Percentiles rank a stretch among this genome's conserved stretches.
phyloP scores from a whole-genome alignment of 1,139 yeast genomes.

The Sugiyamaella xylanicola region DNA sequence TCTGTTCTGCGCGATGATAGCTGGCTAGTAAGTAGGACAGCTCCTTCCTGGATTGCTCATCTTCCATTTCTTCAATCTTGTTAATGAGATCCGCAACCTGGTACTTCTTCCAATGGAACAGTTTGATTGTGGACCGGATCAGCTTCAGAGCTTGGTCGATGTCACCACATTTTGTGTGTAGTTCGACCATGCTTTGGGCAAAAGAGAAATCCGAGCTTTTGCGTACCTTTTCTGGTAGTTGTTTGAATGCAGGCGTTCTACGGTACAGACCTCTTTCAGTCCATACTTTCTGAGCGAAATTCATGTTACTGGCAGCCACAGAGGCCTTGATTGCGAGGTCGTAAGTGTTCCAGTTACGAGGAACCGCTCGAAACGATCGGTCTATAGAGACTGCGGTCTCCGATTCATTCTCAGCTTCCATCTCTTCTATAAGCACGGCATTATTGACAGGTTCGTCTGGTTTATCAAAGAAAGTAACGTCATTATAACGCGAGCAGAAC shows the following conservation, averaged over 20 bases:
- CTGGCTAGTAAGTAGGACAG: slow-evolving; percentile 18
- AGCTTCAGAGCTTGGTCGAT: slow-evolving; percentile 72
- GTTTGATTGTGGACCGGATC: slow-evolving; percentile 64
- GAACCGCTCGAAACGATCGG: slow-evolving; percentile 31
- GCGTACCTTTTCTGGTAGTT: slow-evolving; percentile 46
- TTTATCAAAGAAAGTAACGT: slow-evolving; percentile 49
- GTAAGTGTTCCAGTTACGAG: slow-evolving; percentile 59
- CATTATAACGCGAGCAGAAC: slow-evolving; percentile 54
- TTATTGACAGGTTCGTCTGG: slow-evolving; percentile 28
- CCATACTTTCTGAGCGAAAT: slow-evolving; percentile 71
- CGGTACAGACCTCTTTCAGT: slow-evolving; percentile 74
- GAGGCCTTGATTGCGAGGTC: slow-evolving; percentile 69
- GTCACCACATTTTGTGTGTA: slow-evolving; percentile 54
- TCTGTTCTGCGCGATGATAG: slow-evolving; percentile 15
- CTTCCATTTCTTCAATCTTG: slow-evolving; percentile 47
- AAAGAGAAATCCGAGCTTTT: slow-evolving; percentile 63
- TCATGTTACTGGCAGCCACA: slow-evolving; percentile 53
- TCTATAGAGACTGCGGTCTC: slow-evolving; percentile 10
- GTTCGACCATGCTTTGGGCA: slow-evolving; percentile 63
- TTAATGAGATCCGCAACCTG: slow-evolving; percentile 35
- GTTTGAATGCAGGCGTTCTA: slow-evolving; percentile 53
- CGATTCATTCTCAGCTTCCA: slow-evolving; percentile 17
- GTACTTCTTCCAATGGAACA: slow-evolving; percentile 64
- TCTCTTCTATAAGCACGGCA: slow-evolving; percentile 18
- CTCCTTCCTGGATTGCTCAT: slow-evolving; percentile 28